Conservation (phyloP, 1,139 yeast species). For the Sporopachydermia cereana region DNA sequence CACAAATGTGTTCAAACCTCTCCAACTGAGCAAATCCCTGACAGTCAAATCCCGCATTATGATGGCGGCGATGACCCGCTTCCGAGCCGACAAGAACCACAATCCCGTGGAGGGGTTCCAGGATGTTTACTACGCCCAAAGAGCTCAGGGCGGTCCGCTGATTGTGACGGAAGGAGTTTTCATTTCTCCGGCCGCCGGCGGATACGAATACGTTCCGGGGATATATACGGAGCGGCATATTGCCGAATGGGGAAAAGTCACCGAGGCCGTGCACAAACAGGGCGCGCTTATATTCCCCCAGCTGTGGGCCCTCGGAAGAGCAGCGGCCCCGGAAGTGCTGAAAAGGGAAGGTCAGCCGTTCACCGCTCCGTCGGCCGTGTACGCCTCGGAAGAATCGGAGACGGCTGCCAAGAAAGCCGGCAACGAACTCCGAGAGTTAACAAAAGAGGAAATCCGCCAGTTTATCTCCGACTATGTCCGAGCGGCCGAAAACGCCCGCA, state of each 20-base stretch:
- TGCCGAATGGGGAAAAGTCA: slow-evolving; percentile 38
- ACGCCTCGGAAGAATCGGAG: slow-evolving; percentile 18
- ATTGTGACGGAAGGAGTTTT: slow-evolving; percentile 34
- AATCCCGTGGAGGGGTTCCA: slow-evolving; percentile 18
- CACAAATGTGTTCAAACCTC: neutral
- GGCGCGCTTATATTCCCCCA: slow-evolving; percentile 42
- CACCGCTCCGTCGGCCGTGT: slow-evolving; percentile 3
- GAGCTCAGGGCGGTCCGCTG: slow-evolving; percentile 39
- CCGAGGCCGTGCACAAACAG: slow-evolving; percentile 40
- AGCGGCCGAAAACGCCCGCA: slow-evolving; percentile 38
- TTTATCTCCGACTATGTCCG: slow-evolving; percentile 26
- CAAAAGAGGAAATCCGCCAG: slow-evolving; percentile 33
- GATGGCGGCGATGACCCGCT: slow-evolving; percentile 44
- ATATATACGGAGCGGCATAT: slow-evolving; percentile 37
- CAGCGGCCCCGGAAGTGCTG: slow-evolving; percentile 32
- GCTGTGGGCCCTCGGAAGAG: slow-evolving; percentile 52
- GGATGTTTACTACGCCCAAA: slow-evolving; percentile 38
- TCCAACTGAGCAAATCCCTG: neutral
- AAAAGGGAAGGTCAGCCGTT: slow-evolving; percentile 25
- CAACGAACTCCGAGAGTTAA: slow-evolving; percentile 23
- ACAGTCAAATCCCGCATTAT: slow-evolving; percentile 31
- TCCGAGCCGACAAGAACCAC: slow-evolving; percentile 23
- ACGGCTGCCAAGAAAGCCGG: slow-evolving; percentile 8
- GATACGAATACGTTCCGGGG: slow-evolving; percentile 43
- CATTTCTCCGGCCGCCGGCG: slow-evolving; percentile 26